Percentiles rank a stretch among this genome's conserved stretches.
Conservation (phyloP, 768 basidiomycete species). For the Neoboletus magnificus region DNA sequence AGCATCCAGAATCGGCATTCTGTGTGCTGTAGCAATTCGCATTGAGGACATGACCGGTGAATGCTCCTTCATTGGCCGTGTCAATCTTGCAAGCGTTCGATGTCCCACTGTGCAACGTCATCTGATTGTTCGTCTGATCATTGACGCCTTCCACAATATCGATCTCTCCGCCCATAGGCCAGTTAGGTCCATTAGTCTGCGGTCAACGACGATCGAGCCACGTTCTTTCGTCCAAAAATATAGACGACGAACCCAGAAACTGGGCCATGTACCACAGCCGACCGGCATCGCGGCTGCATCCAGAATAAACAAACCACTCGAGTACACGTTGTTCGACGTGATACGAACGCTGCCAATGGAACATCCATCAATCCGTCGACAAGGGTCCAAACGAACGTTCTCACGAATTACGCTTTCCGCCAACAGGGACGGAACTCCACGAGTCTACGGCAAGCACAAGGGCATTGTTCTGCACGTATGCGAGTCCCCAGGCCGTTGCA, state of each 20-base stretch:
- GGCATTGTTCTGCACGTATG: slow-evolving; percentile 57
- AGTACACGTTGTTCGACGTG: slow-evolving; percentile 54
- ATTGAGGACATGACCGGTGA: slow-evolving; percentile 22
- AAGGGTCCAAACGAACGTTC: slow-evolving; percentile 7
- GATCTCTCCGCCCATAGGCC: slow-evolving; percentile 59
- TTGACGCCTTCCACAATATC: slow-evolving; percentile 77
- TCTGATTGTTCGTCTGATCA: slow-evolving; percentile 52
- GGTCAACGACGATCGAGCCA: background rate
- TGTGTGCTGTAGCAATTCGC: slow-evolving; percentile 40
- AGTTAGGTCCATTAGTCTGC: slow-evolving; percentile 47
- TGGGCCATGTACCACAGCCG: slow-evolving; percentile 62
- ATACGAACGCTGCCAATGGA: slow-evolving; percentile 55
- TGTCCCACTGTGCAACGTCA: slow-evolving; percentile 58
- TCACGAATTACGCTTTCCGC: slow-evolving; percentile 53
- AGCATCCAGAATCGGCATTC: slow-evolving; percentile 47
- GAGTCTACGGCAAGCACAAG: slow-evolving; percentile 61
- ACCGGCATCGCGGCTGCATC: slow-evolving; percentile 67
- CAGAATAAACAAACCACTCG: slow-evolving; percentile 65
- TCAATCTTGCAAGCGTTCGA: slow-evolving; percentile 32
- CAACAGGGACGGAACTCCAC: slow-evolving; percentile 41
- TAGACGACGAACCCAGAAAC: slow-evolving; percentile 44
- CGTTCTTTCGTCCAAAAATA: background rate
- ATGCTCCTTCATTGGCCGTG: slow-evolving; percentile 11
- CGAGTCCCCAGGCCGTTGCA: slow-evolving; percentile 51
- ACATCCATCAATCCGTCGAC: background rate